Evolutionary conservation across 2,329 filamentous ascomycete genomes (phyloP), one percentile per base, ranked within the genome.

Genomic region (Scedosporium apiospermum): DNA sequence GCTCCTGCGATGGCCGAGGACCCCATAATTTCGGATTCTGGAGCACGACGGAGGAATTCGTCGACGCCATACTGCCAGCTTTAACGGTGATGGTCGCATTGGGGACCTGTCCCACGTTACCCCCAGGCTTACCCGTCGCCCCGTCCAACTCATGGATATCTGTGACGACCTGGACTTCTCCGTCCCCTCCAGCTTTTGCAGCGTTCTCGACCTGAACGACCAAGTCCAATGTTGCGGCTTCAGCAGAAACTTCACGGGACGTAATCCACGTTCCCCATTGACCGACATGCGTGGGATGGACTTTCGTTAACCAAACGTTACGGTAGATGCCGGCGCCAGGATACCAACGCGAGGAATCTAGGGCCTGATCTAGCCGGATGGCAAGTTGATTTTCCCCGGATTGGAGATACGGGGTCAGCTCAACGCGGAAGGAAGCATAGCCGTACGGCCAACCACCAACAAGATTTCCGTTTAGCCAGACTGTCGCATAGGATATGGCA

Each of bases 301-400:
- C 76, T 63, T 78, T 82, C 27, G 77, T 75, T 16, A 84, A 73
- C 81, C 80, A 84, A 3, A 83, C 73, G 63, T 82, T 82, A 0
- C 80, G 76, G 66, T 83, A 83, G 14, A 84, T 71, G 1, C 81
- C 81, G 10, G 73, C 81, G 16, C 81, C 81, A 3, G 81, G 80
- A 64, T 83, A 84, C 79, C 80, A 84, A 1, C 81, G 75, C 2
- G 81, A 79, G 2, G 75, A 78, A 16, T 80, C 73, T 0, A 75
- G 46, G 0, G 76, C 72, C 63, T 83, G 82, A 60, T 84, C 80
- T 1, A 83, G 65, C 0, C 81, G 77, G 44, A 84, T 79, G 2
- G 80, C 80, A 0, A 83, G 69, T 30, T 72, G 63, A 58, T 83
- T 80, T 9, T 71, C 60, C 6, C 73, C 75, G 0, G 65, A 60